Evolutionary conservation across 2,329 filamentous ascomycete genomes (phyloP).

Genomic region (Zelopaecilomyces penicillatus): DNA sequence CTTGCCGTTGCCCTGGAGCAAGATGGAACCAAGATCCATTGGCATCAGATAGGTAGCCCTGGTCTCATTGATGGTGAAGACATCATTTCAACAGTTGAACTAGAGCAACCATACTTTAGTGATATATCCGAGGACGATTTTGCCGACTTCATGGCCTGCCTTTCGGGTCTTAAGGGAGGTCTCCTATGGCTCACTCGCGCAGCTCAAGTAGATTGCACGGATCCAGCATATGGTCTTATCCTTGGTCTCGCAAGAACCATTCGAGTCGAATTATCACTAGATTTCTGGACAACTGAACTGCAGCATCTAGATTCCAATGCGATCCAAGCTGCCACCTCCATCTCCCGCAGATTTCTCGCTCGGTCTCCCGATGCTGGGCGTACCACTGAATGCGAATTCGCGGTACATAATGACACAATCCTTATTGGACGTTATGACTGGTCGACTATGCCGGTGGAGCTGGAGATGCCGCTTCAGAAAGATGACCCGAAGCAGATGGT

Average conservation of each 20-base stretch:
- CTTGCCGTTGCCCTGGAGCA: background rate
- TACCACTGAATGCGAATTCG: background rate
- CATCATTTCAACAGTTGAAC: slow-evolving; percentile 10
- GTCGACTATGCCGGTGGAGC: slow-evolving; percentile 11
- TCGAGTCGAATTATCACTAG: background rate
- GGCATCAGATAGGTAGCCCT: background rate
- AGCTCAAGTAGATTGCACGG: slow-evolving; percentile 2
- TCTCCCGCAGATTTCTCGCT: background rate
- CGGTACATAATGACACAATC: background rate
- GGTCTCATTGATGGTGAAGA: background rate
- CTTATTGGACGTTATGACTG: background rate
- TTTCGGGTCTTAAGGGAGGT: slow-evolving; percentile 7
- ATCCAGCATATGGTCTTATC: slow-evolving; percentile 5
- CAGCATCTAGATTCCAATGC: background rate
- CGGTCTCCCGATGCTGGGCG: background rate
- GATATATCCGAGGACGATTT: slow-evolving; percentile 6
- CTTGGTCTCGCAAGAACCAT: slow-evolving; percentile 2
- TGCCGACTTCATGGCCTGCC: slow-evolving; percentile 10
- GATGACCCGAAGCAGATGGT: background rate
- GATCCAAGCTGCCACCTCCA: background rate
- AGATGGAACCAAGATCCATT: slow-evolving; percentile 1
- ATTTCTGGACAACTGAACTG: slow-evolving; percentile 7
- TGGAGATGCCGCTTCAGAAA: background rate
- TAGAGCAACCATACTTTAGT: slow-evolving; percentile 11
- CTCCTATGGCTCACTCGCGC: slow-evolving; percentile 8